Conservation (phyloP, 352 stramenopile genomes). For the Thalassiosira exigua region DNA sequence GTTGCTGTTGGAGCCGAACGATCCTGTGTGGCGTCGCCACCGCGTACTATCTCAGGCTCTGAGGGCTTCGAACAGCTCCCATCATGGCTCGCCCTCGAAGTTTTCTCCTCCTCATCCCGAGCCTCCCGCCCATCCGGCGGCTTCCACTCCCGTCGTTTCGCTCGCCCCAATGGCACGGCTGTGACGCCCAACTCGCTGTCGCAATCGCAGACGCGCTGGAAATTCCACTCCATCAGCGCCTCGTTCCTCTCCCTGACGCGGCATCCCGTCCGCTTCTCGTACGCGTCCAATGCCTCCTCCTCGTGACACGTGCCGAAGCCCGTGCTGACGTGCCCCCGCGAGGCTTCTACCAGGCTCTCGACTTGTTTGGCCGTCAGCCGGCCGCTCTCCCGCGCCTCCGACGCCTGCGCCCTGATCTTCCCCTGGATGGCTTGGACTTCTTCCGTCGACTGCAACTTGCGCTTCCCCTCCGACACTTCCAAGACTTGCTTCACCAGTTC, state of each 20-base stretch:
- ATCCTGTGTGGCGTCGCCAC: background rate
- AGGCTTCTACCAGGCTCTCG: conserved; percentile 33
- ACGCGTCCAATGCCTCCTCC: conserved; percentile 73
- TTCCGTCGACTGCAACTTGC: conserved; percentile 47
- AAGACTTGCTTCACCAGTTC: conserved; percentile 53
- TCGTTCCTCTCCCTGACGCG: conserved; percentile 68
- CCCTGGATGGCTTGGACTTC: conserved; percentile 48
- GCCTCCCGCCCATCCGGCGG: background rate
- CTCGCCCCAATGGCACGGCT: conserved; percentile 32
- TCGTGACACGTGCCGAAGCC: conserved; percentile 74
- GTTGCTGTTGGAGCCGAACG: too few species aligned
- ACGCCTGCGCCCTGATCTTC: conserved; percentile 32
- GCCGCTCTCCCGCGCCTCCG: conserved; percentile 35
- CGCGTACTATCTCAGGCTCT: background rate
- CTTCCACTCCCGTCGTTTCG: conserved; percentile 7
- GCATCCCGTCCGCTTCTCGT: conserved; percentile 66
- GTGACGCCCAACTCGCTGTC: conserved; percentile 27
- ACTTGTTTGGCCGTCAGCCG: conserved; percentile 38
- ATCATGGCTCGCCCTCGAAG: background rate
- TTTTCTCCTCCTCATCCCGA: background rate
- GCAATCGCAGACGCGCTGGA: conserved; percentile 39
- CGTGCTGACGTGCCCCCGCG: conserved; percentile 61
- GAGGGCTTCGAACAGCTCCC: background rate
- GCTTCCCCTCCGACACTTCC: conserved; percentile 56
- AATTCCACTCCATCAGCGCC: conserved; percentile 65